Conservation (phyloP, 805 yeast genomes). For the Starmerella asiatica region DNA sequence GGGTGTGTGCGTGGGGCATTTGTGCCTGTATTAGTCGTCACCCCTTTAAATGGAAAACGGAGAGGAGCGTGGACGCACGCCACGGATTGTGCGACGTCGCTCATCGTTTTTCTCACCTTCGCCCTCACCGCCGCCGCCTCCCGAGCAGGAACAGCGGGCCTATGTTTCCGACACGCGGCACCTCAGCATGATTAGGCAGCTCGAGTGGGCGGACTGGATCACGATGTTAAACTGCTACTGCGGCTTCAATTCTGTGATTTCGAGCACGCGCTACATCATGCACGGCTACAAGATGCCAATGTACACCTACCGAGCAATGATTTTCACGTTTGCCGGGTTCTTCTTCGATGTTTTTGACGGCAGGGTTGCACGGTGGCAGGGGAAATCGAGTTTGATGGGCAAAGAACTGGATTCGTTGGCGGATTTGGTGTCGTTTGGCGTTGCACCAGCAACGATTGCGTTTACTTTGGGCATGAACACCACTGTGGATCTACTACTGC, state of each 20-base stretch:
- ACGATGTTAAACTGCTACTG: conserved; percentile 88
- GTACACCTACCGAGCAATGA: conserved; percentile 67
- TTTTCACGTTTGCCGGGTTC: conserved; percentile 77
- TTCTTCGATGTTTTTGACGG: conserved; percentile 96
- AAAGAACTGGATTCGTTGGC: conserved; percentile 96
- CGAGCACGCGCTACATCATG: conserved; percentile 67
- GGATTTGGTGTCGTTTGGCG: conserved; percentile 87
- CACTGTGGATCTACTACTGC: conserved; percentile 60
- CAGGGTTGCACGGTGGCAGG: conserved; percentile 86
- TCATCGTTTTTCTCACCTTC: conserved; percentile 28
- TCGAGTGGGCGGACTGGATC: conserved; percentile 93
- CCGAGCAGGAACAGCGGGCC: conserved; percentile 43
- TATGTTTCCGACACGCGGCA: conserved; percentile 77
- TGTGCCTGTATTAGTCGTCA: too few relatives aligned
- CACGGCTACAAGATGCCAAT: conserved; percentile 51
- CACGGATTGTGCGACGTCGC: conserved; percentile 20
- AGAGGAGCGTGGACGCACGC: conserved; percentile 14
- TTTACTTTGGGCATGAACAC: conserved; percentile 82
- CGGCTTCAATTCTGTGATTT: conserved; percentile 80
- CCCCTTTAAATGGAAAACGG: not conserved
- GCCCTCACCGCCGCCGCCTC: conserved; percentile 29
- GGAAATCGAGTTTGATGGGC: conserved; percentile 86
- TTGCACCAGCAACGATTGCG: conserved; percentile 87
- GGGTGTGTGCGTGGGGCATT: too few relatives aligned
- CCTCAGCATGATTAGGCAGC: conserved; percentile 54